Conservation (phyloP, 345 rosid species). For the Corchorus olitorius region DNA sequence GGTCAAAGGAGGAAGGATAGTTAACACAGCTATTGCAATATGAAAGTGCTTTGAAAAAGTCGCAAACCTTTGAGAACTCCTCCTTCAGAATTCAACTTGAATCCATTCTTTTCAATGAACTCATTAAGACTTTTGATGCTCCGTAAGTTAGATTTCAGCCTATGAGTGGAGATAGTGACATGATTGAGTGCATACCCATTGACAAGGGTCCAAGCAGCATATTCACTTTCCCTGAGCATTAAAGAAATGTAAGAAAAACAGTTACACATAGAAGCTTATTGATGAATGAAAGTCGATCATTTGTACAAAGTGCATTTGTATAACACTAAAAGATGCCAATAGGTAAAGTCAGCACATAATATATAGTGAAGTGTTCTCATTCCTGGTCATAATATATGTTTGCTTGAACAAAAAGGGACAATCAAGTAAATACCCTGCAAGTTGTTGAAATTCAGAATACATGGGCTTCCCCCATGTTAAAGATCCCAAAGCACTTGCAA, state of each 20-base stretch:
- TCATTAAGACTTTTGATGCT: conserved; percentile 54
- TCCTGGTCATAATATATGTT: background rate
- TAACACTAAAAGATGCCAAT: background rate
- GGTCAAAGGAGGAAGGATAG: background rate
- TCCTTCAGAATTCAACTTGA: conserved; percentile 80
- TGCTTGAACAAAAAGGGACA: background rate
- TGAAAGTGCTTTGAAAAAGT: background rate
- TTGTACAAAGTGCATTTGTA: background rate
- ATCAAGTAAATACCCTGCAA: conserved; percentile 62
- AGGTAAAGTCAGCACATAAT: background rate
- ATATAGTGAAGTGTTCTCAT: background rate
- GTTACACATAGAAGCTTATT: background rate
- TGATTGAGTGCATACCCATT: conserved; percentile 93
- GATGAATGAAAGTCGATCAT: background rate
- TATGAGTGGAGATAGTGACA: conserved; percentile 78
- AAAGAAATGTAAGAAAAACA: background rate
- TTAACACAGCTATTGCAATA: background rate
- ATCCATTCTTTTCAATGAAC: conserved; percentile 64
- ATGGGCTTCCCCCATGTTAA: conserved; percentile 80
- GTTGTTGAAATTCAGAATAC: conserved; percentile 70
- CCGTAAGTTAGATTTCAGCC: conserved; percentile 62
- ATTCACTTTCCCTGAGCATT: conserved; percentile 75
- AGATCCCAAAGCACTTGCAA: conserved; percentile 81
- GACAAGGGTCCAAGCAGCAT: conserved; percentile 91
- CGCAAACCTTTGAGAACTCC: conserved; percentile 81